Conservation (phyloP, 1,284 basidiomycete species). For the Austropuccinia psidii region DNA sequence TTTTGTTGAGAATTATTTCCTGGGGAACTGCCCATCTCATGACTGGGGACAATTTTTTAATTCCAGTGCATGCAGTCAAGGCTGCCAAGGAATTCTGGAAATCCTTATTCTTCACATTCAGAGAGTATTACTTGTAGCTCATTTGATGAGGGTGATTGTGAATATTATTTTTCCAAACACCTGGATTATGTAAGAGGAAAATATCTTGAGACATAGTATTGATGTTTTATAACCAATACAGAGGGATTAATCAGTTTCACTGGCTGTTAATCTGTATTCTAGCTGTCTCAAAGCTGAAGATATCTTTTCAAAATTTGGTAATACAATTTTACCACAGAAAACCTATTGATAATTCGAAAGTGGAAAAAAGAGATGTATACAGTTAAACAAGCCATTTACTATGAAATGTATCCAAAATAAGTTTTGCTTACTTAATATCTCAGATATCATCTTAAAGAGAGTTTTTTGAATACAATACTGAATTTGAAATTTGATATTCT, state of each 20-base stretch:
- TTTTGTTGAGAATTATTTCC: neutral
- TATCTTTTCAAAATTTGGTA: neutral
- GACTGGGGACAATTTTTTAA: conserved; percentile 1
- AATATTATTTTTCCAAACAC: neutral
- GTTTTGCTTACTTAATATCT: neutral
- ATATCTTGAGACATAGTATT: neutral
- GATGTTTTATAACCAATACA: neutral
- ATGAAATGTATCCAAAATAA: too few species aligned
- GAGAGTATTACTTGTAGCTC: neutral
- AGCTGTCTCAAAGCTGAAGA: neutral
- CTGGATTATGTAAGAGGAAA: neutral
- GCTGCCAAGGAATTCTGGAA: neutral
- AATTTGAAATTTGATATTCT: neutral
- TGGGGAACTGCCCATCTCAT: neutral
- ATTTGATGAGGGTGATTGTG: neutral
- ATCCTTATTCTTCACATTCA: neutral
- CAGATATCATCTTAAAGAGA: neutral
- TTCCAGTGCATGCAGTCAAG: conserved; percentile 15
- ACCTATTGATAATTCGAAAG: neutral
- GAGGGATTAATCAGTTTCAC: neutral
- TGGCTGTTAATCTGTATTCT: neutral
- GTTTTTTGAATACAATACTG: neutral
- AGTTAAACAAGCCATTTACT: too few species aligned
- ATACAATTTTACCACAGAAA: neutral
- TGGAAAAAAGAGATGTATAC: neutral